Evolutionary conservation across 2,329 filamentous ascomycete genomes (phyloP).

Genomic region (Laburnicola sp.): DNA sequence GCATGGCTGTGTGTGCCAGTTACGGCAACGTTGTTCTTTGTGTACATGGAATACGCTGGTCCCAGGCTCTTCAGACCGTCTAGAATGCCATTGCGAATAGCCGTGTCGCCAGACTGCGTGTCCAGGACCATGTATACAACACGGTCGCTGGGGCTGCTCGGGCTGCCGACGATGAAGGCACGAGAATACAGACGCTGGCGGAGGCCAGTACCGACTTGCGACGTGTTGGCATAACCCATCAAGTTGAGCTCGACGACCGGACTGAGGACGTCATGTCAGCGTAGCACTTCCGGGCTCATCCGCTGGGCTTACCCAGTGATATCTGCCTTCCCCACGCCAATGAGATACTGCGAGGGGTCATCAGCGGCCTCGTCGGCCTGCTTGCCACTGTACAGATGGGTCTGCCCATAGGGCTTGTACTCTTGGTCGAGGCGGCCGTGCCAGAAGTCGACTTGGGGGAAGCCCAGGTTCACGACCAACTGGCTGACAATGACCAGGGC

Average conservation of each 20-base stretch:
- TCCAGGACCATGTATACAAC: constrained; percentile 89
- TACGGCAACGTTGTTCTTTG: constrained; percentile 79
- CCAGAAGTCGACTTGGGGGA: constrained; percentile 44
- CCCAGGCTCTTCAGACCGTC: constrained; percentile 72
- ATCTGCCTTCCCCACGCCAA: constrained; percentile 72
- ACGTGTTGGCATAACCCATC: constrained; percentile 88
- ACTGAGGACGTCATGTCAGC: constrained; percentile 45
- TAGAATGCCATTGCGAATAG: constrained; percentile 82
- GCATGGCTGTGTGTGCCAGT: constrained; percentile 93
- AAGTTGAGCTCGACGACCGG: constrained; percentile 89
- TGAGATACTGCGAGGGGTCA: constrained; percentile 58
- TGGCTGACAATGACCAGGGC: constrained; percentile 40
- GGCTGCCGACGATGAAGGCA: constrained; percentile 81
- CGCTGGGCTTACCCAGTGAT: constrained; percentile 64
- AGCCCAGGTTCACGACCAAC: constrained; percentile 40
- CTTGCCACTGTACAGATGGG: constrained; percentile 32
- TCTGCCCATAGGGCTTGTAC: constrained; percentile 27
- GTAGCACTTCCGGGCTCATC: not conserved
- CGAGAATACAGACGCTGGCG: constrained; percentile 87
- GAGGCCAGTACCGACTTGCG: constrained; percentile 79
- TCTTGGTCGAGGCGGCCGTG: constrained; percentile 33
- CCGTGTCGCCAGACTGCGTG: constrained; percentile 84
- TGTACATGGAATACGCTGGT: constrained; percentile 72
- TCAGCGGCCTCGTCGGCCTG: constrained; percentile 30
- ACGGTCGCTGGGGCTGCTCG: constrained; percentile 66